These are phyloP conservation scores for Trichoderma guizhouense DNA, from an alignment of 2,329 filamentous ascomycete genomes.

Conservation along the genomic window DNA sequence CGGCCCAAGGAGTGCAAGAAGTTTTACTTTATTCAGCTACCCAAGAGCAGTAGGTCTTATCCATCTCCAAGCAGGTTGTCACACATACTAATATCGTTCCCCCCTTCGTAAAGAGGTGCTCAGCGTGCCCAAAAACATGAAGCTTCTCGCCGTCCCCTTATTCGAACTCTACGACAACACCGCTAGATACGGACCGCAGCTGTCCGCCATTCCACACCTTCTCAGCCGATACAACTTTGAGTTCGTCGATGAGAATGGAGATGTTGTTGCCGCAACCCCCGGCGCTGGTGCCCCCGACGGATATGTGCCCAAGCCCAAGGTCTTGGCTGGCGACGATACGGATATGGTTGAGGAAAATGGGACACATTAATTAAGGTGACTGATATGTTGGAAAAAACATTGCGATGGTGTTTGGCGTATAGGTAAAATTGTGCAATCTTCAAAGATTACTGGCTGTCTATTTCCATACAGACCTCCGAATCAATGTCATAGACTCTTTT, in stretches of 20 bases:
- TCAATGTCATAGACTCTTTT: constrained; percentile 9
- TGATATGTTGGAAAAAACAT: constrained; percentile 26
- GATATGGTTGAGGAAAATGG: constrained; percentile 56
- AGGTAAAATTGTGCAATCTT: constrained; percentile 6
- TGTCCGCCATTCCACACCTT: constrained; percentile 93
- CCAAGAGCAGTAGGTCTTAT: constrained; percentile 68
- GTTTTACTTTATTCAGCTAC: constrained; percentile 93
- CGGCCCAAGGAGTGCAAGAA: constrained; percentile 99
- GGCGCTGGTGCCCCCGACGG: constrained; percentile 59
- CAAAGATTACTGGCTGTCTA: not conserved
- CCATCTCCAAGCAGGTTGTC: not conserved
- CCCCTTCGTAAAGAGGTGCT: constrained; percentile 66
- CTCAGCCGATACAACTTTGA: constrained; percentile 96
- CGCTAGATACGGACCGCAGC: constrained; percentile 87
- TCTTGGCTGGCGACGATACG: constrained; percentile 61
- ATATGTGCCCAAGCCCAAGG: constrained; percentile 61
- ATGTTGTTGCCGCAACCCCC: constrained; percentile 81
- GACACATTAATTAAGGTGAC: constrained; percentile 28
- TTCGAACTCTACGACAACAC: constrained; percentile 99
- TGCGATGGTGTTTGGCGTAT: constrained; percentile 39
- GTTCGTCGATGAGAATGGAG: constrained; percentile 89
- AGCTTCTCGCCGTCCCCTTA: constrained; percentile 90
- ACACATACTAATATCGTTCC: not conserved
- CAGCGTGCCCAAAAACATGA: constrained; percentile 99
- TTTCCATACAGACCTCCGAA: not conserved